These are phyloP conservation scores for Apiotrichum veenhuisii DNA, from an alignment of 1,284 basidiomycete genomes.

Conservation along the genomic window DNA sequence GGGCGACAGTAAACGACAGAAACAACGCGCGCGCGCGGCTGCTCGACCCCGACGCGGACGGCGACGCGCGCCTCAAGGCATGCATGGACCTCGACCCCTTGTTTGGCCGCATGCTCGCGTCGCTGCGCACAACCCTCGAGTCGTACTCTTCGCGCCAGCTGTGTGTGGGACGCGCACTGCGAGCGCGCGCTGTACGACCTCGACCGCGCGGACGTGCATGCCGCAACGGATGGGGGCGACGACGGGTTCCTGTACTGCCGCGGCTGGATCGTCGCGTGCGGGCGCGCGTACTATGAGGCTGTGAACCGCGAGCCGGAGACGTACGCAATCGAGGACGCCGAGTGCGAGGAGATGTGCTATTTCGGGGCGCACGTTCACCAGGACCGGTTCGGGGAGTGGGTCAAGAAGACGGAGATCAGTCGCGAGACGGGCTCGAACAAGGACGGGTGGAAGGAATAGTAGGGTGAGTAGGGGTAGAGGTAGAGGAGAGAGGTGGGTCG, in stretches of 20 bases:
- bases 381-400: slow-evolving; percentile 11
- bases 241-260: slow-evolving; percentile 15
- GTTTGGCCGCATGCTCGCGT: not conserved
- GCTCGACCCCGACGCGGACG: not conserved
- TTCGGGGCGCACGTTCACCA: not conserved
- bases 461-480: too few species aligned
- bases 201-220: slow-evolving; percentile 13
- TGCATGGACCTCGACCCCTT: not conserved
- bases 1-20: not conserved
- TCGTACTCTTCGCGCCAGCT: not conserved
- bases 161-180: slow-evolving; percentile 10
- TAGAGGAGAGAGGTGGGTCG: too few species aligned
- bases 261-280: slow-evolving; percentile 10
- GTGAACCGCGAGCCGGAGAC: slow-evolving; percentile 1
- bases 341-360: slow-evolving; percentile 9
- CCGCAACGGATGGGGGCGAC: slow-evolving; percentile 4
- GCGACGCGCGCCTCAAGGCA: not conserved
- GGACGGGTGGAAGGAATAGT: not conserved
- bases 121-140: not conserved
- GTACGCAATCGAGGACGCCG: slow-evolving; percentile 4
- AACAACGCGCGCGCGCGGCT: not conserved
- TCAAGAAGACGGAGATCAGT: not conserved
- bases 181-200: slow-evolving; percentile 8
- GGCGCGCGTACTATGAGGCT: slow-evolving; percentile 6
- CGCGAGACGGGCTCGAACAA: not conserved